These are phyloP conservation scores for Nasturtium officinale DNA, from an alignment of 345 rosid genomes.

Conservation along the genomic window DNA sequence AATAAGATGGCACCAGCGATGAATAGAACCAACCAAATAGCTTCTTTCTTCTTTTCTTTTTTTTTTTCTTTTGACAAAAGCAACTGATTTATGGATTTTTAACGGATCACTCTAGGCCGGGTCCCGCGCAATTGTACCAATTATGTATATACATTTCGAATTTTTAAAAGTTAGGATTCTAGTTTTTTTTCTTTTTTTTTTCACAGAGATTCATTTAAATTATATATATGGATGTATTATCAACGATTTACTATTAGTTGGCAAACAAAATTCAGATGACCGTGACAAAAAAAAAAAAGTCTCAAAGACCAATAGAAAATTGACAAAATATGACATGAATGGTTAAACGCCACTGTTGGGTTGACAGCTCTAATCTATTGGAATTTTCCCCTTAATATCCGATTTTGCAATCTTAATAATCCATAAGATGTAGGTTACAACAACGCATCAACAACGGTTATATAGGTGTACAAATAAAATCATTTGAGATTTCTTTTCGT, in stretches of 20 bases:
- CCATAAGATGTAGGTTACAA: constrained; percentile 8
- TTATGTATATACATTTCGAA: constrained; percentile 7
- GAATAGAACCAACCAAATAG: constrained; percentile 26
- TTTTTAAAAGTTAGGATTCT: neutral
- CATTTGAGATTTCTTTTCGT: constrained; percentile 23
- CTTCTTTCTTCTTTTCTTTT: constrained; percentile 18
- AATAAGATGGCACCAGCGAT: constrained; percentile 38
- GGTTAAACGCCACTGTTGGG: no score
- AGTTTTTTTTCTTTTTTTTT: neutral
- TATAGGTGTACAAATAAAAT: constrained; percentile 26
- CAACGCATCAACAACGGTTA: constrained; percentile 25
- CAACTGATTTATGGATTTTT: constrained; percentile 22
- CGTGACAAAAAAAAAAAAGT: no score
- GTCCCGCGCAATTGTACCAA: constrained; percentile 21
- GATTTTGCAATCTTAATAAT: no score
- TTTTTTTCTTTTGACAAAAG: constrained; percentile 36
- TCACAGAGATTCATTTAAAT: neutral
- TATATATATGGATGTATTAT: no score
- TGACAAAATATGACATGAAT: no score
- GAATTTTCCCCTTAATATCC: no score
- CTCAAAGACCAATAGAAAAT: no score
- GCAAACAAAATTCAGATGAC: no score
- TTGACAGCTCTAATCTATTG: no score
- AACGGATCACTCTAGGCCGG: constrained; percentile 34
- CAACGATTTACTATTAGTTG: no score